phyloP scores from a whole-genome alignment of 2,329 filamentous ascomycete species.

The Neopestalotiopsis rosae region DNA sequence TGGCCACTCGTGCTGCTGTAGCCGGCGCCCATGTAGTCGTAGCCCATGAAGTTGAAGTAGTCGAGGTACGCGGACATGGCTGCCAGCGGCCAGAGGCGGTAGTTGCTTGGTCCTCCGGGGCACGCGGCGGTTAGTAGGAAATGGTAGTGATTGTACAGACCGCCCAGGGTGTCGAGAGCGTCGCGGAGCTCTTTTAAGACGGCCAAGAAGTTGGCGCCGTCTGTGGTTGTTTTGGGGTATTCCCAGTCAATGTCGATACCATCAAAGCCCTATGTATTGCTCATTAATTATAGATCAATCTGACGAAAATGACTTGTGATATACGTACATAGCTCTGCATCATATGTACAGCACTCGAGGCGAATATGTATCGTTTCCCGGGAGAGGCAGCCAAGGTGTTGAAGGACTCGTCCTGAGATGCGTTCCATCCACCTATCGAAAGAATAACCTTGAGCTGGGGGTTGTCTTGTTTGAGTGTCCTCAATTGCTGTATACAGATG shows the following conservation, averaged over 20 bases:
- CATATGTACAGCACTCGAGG: neutral
- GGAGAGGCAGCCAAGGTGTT: neutral
- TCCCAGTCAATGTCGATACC: slow-evolving; percentile 10
- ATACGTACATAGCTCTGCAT: slow-evolving; percentile 8
- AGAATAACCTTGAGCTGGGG: neutral
- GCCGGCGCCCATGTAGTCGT: slow-evolving; percentile 2
- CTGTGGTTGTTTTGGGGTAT: neutral
- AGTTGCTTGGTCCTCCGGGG: neutral
- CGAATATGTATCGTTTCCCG: neutral
- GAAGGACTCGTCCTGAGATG: neutral
- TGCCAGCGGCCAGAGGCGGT: neutral
- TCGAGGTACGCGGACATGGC: neutral
- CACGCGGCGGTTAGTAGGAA: neutral
- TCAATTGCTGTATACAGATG: slow-evolving; percentile 5
- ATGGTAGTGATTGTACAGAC: neutral
- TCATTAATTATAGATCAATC: neutral
- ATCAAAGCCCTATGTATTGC: neutral
- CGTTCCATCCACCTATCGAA: slow-evolving; percentile 3
- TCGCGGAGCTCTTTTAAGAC: neutral
- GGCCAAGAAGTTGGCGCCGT: neutral
- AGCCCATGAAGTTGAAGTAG: slow-evolving; percentile 10
- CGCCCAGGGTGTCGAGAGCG: neutral
- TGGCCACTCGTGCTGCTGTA: neutral
- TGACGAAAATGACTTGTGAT: too few species aligned
- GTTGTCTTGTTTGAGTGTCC: slow-evolving; percentile 1